A percentile compares a stretch with the other conserved stretches of the same genome.
phyloP scores from a whole-genome alignment of 306 rosid species.

The Mucuna pruriens region DNA sequence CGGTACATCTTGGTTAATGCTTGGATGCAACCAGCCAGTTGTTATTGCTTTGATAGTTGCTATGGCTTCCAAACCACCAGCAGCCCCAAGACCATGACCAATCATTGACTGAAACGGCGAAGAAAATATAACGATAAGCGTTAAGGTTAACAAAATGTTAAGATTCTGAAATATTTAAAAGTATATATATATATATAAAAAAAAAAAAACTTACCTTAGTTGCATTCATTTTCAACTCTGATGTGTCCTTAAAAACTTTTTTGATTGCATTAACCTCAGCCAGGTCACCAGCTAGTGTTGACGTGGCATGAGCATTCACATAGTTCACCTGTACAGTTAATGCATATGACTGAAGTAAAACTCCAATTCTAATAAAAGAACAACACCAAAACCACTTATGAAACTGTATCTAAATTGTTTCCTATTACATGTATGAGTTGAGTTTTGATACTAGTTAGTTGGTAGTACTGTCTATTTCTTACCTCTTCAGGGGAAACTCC shows the following conservation, averaged over 20 bases:
- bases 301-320: conserved; percentile 86
- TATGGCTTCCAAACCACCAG: conserved; percentile 83
- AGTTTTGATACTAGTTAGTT: neutral
- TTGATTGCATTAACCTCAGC: conserved; percentile 77
- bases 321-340: conserved; percentile 69
- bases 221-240: conserved; percentile 70
- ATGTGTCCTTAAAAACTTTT: conserved; percentile 64
- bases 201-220: conserved; percentile 58
- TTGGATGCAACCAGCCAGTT: conserved; percentile 80
- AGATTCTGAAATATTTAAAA: neutral
- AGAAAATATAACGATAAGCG: neutral
- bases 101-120: conserved; percentile 65
- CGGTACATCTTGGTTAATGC: conserved; percentile 69
- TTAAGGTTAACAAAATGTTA: neutral
- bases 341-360: too few species aligned
- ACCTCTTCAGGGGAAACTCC: conserved; percentile 85
- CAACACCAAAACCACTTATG: too few species aligned
- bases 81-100: conserved; percentile 85
- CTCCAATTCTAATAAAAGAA: too few species aligned
- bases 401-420: too few species aligned
- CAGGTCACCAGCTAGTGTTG: conserved; percentile 76
- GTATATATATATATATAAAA: neutral
- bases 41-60: conserved; percentile 76
- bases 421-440: neutral
- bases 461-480: neutral